Evolutionary conservation across 2,329 filamentous ascomycete species (phyloP).

Genomic region (Pyricularia sp.): DNA sequence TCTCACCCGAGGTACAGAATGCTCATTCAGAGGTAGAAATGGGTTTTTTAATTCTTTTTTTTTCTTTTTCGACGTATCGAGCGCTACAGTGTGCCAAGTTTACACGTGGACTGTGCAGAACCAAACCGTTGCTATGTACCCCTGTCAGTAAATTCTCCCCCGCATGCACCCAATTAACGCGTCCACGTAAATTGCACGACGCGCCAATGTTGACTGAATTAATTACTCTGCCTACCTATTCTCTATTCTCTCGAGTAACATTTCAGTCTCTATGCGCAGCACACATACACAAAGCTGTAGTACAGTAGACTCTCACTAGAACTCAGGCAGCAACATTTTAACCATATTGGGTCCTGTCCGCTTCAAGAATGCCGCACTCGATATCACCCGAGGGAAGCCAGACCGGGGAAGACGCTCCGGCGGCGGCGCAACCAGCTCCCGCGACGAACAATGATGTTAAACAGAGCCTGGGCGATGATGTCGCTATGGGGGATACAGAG

Average conservation of each 20-base stretch:
- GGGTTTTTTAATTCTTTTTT: too few species aligned
- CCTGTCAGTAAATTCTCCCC: neutral
- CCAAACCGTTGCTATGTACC: neutral
- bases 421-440: constrained; percentile 12
- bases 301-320: neutral
- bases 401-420: neutral
- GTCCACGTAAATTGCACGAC: neutral
- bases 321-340: neutral
- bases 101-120: neutral
- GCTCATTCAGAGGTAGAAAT: too few species aligned
- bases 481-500: constrained; percentile 26
- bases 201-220: neutral
- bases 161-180: neutral
- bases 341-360: neutral
- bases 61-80: neutral
- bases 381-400: constrained; percentile 14
- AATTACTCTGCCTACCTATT: neutral
- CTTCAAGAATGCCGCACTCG: constrained; percentile 31
- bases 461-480: constrained; percentile 21
- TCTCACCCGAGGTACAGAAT: too few species aligned
- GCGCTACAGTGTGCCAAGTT: neutral
- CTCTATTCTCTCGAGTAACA: neutral
- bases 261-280: neutral
- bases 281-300: neutral
- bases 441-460: constrained; percentile 13